A percentile compares a stretch with the other conserved stretches of the same genome.
These are phyloP conservation scores for Simmondsia chinensis DNA, from an alignment of 148 eudicot genomes.

Conservation along the genomic window DNA sequence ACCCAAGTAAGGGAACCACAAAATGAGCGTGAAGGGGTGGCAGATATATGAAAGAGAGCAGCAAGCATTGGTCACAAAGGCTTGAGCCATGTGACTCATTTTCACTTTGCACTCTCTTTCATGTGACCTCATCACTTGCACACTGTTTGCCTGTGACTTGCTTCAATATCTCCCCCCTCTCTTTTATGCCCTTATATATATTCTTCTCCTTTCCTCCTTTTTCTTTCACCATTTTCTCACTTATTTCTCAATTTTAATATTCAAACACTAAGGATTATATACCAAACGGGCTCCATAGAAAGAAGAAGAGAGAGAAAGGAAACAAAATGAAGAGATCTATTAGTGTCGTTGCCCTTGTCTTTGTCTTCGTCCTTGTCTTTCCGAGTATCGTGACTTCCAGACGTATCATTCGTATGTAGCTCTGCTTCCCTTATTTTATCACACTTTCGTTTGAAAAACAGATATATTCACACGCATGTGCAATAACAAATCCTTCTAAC, in stretches of 20 bases:
- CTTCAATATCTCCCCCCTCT: constrained; percentile 21
- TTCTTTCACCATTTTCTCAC: background rate
- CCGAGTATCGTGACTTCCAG: constrained; percentile 20
- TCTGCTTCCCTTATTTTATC: background rate
- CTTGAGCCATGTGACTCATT: too few species aligned
- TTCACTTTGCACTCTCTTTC: too few species aligned
- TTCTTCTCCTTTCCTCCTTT: background rate
- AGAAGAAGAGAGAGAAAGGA: background rate
- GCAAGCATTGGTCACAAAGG: too few species aligned
- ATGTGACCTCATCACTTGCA: too few species aligned
- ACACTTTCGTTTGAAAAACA: background rate
- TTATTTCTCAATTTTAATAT: background rate
- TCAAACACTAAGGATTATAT: background rate
- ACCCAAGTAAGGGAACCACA: too few species aligned
- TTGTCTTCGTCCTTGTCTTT: constrained; percentile 17
- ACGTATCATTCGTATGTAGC: constrained; percentile 33
- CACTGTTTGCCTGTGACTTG: constrained; percentile 43
- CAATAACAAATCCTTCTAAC: too few species aligned
- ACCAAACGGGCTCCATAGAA: background rate
- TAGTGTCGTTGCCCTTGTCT: constrained; percentile 6
- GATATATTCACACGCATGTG: too few species aligned
- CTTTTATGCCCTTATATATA: constrained; percentile 10
- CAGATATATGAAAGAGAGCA: too few species aligned
- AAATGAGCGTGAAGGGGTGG: too few species aligned
- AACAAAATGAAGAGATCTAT: constrained; percentile 16